phyloP scores from a whole-genome alignment of 2,329 filamentous ascomycete species.

The Colletotrichum scovillei region DNA sequence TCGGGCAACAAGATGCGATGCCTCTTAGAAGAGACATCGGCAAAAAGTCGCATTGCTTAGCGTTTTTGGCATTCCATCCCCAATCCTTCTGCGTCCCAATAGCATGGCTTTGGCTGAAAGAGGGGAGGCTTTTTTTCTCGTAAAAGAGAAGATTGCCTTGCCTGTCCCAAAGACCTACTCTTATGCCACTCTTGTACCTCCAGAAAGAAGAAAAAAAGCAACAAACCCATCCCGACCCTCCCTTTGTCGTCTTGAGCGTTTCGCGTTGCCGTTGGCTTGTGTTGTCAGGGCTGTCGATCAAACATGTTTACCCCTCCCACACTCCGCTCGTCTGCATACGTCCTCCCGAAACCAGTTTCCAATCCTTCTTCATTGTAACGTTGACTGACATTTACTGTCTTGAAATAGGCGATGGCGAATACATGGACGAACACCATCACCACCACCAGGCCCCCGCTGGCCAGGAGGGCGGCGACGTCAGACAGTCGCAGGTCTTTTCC shows the following conservation, averaged over 20 bases:
- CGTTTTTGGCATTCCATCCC: conserved; percentile 36
- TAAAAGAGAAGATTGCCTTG: neutral
- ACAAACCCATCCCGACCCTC: conserved; percentile 8
- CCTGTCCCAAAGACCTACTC: conserved; percentile 12
- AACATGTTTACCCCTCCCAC: conserved; percentile 32
- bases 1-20: conserved; percentile 28
- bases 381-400: conserved; percentile 37
- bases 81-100: conserved; percentile 35
- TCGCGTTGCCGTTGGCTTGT: conserved; percentile 28
- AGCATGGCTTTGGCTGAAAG: conserved; percentile 15
- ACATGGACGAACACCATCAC: conserved; percentile 75
- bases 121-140: neutral
- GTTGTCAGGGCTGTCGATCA: conserved; percentile 32
- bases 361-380: conserved; percentile 27
- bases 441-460: conserved; percentile 71
- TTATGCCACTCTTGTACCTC: conserved; percentile 28
- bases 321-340: conserved; percentile 27
- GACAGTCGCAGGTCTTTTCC: conserved; percentile 80
- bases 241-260: conserved; percentile 29
- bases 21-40: conserved; percentile 36
- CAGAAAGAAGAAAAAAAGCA: conserved; percentile 6
- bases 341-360: conserved; percentile 21
- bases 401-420: conserved; percentile 66
- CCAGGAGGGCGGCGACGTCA: conserved; percentile 67
- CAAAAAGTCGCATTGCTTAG: conserved; percentile 38